These are phyloP conservation scores for Lophiostoma macrostomum DNA, from an alignment of 495 filamentous ascomycete genomes.

Conservation along the genomic window DNA sequence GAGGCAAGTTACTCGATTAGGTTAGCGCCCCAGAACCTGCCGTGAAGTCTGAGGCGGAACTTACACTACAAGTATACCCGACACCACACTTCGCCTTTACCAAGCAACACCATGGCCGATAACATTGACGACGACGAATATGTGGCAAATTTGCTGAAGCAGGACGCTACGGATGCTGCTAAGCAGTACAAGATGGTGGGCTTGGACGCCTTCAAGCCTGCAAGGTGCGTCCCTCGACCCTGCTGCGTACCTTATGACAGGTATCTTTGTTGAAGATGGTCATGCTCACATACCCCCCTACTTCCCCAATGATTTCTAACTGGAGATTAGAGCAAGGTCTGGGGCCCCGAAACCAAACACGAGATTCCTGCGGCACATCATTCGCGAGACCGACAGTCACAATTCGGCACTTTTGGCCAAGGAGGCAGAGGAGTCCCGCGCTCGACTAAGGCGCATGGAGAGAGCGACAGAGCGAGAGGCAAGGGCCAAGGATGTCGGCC, in stretches of 20 bases:
- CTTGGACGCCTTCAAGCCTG: constrained; percentile 64
- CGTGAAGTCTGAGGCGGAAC: too few relatives aligned
- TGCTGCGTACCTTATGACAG: neutral
- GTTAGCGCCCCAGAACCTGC: too few relatives aligned
- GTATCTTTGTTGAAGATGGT: neutral
- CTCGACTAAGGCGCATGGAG: constrained; percentile 52
- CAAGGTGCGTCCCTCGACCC: constrained; percentile 53
- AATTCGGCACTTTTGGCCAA: constrained; percentile 83
- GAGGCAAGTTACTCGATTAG: too few relatives aligned
- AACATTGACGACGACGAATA: constrained; percentile 58
- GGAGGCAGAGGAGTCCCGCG: constrained; percentile 65
- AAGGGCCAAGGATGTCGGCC: constrained; percentile 2
- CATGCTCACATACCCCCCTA: constrained; percentile 6
- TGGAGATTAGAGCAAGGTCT: constrained; percentile 46
- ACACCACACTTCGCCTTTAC: too few relatives aligned
- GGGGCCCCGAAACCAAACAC: constrained; percentile 88
- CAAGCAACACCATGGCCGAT: neutral
- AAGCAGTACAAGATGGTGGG: constrained; percentile 71
- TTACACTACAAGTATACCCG: too few relatives aligned
- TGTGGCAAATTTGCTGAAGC: constrained; percentile 67
- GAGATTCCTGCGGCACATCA: constrained; percentile 80
- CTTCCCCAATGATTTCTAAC: constrained; percentile 7
- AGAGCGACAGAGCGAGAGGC: constrained; percentile 15
- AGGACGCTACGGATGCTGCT: constrained; percentile 68
- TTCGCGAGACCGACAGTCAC: constrained; percentile 83